Evolutionary conservation across 108 stramenopile genomes (phyloP).

Genomic region (Cylindrotheca fusiformis): DNA sequence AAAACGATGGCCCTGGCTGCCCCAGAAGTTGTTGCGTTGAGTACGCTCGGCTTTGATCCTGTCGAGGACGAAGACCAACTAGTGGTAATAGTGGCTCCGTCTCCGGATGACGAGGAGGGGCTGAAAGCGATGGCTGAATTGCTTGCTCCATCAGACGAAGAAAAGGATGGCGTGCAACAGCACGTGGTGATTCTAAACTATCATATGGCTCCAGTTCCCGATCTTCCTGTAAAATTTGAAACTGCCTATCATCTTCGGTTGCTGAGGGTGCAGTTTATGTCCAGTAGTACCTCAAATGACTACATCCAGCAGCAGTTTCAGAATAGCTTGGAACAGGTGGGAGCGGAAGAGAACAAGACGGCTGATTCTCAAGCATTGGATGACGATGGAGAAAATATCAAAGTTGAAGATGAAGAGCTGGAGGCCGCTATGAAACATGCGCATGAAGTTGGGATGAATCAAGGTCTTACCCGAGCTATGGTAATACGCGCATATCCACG

Average conservation of each 20-base stretch:
- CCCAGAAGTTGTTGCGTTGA: constrained; percentile 81
- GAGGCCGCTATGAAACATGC: constrained; percentile 84
- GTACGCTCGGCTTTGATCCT: constrained; percentile 83
- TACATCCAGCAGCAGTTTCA: constrained; percentile 44
- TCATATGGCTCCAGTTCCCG: constrained; percentile 78
- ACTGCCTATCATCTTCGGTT: constrained; percentile 83
- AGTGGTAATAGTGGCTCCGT: constrained; percentile 81
- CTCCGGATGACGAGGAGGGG: constrained; percentile 79
- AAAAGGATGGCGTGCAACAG: constrained; percentile 36
- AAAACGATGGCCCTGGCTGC: constrained; percentile 82
- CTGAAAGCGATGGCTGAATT: constrained; percentile 66
- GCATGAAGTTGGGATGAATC: constrained; percentile 67
- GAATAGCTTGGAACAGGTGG: constrained; percentile 1
- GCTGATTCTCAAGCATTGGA: not conserved
- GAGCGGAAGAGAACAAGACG: not conserved
- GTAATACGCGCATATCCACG: constrained; percentile 86
- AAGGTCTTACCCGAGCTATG: constrained; percentile 85
- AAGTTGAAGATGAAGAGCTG: constrained; percentile 29
- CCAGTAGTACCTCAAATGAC: constrained; percentile 39
- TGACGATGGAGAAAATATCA: constrained; percentile 9
- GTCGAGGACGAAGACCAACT: constrained; percentile 79
- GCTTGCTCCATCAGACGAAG: constrained; percentile 43
- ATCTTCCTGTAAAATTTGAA: constrained; percentile 58
- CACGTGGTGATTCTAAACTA: constrained; percentile 84
- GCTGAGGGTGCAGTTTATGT: constrained; percentile 83